Evolutionary conservation across 805 yeast genomes (phyloP).

Genomic region (Metschnikowia picachoensis): DNA sequence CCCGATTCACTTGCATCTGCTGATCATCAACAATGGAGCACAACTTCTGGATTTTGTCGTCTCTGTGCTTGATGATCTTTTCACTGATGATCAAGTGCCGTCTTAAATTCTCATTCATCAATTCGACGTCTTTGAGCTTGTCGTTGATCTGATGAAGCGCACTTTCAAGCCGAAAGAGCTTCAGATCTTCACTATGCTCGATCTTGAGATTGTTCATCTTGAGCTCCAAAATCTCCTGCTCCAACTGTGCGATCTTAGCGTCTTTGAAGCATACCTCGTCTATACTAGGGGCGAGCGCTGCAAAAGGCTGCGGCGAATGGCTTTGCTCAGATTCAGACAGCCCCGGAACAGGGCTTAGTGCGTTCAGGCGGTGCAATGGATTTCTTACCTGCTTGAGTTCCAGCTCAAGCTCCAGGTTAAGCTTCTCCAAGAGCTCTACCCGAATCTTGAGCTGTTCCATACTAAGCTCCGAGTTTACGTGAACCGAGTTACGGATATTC

Average conservation of each 20-base stretch:
- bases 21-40: conserved; percentile 50
- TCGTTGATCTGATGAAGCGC: conserved; percentile 53
- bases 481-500: conserved; percentile 60
- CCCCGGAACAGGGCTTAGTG: neutral
- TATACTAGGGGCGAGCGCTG: neutral
- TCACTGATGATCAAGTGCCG: conserved; percentile 54
- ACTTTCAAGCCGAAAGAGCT: conserved; percentile 51
- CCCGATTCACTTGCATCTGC: conserved; percentile 44
- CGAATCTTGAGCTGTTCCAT: conserved; percentile 44
- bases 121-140: conserved; percentile 59
- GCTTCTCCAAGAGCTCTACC: conserved; percentile 32
- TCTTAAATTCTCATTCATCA: conserved; percentile 54
- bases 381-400: conserved; percentile 26
- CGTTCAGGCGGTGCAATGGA: neutral
- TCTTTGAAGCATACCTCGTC: conserved; percentile 16
- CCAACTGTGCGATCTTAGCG: conserved; percentile 15
- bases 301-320: conserved; percentile 2
- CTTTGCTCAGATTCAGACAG: neutral
- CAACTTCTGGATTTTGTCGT: conserved; percentile 51
- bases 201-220: conserved; percentile 22
- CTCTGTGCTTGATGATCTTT: conserved; percentile 54
- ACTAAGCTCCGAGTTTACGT: conserved; percentile 57
- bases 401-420: conserved; percentile 37
- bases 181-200: conserved; percentile 43
- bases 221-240: conserved; percentile 15